phyloP scores from a whole-genome alignment of 805 yeast species.

The Suhomyces pyralidae region DNA sequence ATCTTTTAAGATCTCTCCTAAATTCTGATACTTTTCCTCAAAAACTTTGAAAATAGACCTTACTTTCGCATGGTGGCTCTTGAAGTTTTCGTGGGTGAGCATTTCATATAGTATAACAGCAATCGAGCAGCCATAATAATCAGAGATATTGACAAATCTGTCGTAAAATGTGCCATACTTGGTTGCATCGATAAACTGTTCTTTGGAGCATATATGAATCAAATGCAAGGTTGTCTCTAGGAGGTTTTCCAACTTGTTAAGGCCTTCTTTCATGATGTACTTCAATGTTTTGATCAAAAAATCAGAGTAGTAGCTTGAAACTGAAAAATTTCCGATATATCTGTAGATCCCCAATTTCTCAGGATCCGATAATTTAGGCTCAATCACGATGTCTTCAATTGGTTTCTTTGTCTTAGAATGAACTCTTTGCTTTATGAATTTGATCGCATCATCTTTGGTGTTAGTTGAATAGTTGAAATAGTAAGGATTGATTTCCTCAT shows the following conservation, averaged over 20 bases:
- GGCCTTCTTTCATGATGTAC: conserved; percentile 32
- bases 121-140: conserved; percentile 31
- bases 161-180: conserved; percentile 32
- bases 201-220: conserved; percentile 54
- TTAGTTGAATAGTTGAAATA: conserved; percentile 76
- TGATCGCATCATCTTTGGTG: conserved; percentile 79
- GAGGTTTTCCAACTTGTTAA: conserved; percentile 51
- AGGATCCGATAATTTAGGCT: conserved; percentile 46
- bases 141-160: conserved; percentile 29
- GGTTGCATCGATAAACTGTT: conserved; percentile 25
- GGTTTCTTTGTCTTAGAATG: conserved; percentile 37
- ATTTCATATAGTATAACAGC: conserved; percentile 37
- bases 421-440: conserved; percentile 50
- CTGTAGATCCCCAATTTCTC: conserved; percentile 37
- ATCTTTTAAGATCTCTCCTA: conserved; percentile 16
- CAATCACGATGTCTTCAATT: conserved; percentile 50
- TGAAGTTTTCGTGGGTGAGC: conserved; percentile 39
- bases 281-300: conserved; percentile 51
- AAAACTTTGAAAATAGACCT: conserved; percentile 48
- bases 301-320: conserved; percentile 50
- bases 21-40: conserved; percentile 19
- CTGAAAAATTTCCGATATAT: conserved; percentile 49
- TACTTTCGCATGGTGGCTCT: conserved; percentile 51
- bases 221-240: conserved; percentile 62
- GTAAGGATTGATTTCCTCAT: conserved; percentile 53